Evolutionary conservation across 208 protist species (phyloP).

Genomic region (Trypanosoma mega): DNA sequence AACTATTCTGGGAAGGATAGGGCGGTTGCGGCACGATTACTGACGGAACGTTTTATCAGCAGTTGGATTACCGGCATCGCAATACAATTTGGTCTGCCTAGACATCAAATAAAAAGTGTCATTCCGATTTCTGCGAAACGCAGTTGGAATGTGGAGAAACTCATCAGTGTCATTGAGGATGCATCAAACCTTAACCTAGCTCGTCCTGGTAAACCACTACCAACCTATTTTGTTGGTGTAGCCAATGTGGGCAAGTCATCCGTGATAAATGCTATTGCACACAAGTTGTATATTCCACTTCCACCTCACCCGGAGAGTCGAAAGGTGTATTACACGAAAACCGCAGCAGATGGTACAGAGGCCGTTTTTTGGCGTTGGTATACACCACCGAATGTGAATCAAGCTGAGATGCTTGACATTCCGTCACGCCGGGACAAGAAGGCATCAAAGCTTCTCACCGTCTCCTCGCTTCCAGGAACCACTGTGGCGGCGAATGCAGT

Average conservation of each 20-base stretch:
- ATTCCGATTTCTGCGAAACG: constrained; percentile 87
- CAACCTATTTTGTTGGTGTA: constrained; percentile 88
- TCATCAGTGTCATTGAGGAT: constrained; percentile 72
- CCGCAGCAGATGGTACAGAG: constrained; percentile 56
- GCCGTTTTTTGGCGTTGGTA: constrained; percentile 88
- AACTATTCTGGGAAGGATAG: constrained; percentile 77
- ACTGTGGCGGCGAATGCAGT: constrained; percentile 85
- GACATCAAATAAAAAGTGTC: constrained; percentile 68
- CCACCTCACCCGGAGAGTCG: constrained; percentile 86
- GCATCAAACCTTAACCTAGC: constrained; percentile 78
- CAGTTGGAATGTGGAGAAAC: constrained; percentile 84
- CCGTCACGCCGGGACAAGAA: constrained; percentile 84
- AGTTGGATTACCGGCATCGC: constrained; percentile 85
- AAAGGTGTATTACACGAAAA: constrained; percentile 87
- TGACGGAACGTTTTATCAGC: constrained; percentile 72
- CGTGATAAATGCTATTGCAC: constrained; percentile 90
- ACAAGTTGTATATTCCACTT: constrained; percentile 81
- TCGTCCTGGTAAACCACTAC: constrained; percentile 66
- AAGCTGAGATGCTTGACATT: constrained; percentile 88
- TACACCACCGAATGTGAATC: constrained; percentile 86
- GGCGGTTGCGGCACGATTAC: constrained; percentile 60
- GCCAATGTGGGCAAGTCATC: constrained; percentile 93
- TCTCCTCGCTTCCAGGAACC: constrained; percentile 86
- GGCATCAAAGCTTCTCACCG: constrained; percentile 87
- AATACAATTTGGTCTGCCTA: constrained; percentile 73